Percentiles rank a stretch among this genome's conserved stretches.
These are phyloP conservation scores for Lathyrus tuberosus DNA, from an alignment of 306 rosid species.

Conservation along the genomic window DNA sequence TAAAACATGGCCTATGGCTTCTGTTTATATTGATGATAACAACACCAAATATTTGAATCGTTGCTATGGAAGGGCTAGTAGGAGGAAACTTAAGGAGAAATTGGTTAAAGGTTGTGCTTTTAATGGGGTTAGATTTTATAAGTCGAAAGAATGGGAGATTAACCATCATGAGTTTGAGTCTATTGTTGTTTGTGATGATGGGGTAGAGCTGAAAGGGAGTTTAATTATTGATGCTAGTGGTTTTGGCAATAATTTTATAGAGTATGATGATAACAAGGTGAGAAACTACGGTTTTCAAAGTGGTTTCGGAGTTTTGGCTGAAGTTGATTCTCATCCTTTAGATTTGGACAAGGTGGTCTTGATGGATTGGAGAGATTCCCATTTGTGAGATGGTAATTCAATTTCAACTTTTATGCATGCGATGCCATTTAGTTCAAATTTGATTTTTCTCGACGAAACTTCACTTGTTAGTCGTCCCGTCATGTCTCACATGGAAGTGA, in stretches of 20 bases:
- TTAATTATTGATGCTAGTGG: constrained; percentile 85
- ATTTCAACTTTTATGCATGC: constrained; percentile 83
- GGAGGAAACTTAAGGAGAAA: constrained; percentile 58
- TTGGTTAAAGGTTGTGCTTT: constrained; percentile 57
- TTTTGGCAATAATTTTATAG: constrained; percentile 53
- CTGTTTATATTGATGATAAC: constrained; percentile 51
- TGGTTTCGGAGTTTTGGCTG: constrained; percentile 79
- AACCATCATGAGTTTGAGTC: constrained; percentile 60
- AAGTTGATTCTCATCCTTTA: constrained; percentile 78
- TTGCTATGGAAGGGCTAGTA: constrained; percentile 62
- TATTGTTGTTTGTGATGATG: constrained; percentile 62
- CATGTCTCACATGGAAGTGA: constrained; percentile 59
- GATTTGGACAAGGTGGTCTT: constrained; percentile 72
- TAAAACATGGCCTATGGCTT: constrained; percentile 73
- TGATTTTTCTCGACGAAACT: constrained; percentile 80
- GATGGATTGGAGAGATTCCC: constrained; percentile 69
- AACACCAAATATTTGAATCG: constrained; percentile 66
- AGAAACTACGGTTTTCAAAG: constrained; percentile 71
- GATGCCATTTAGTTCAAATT: constrained; percentile 80
- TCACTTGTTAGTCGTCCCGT: constrained; percentile 76
- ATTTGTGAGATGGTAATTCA: constrained; percentile 57
- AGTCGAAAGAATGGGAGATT: constrained; percentile 65
- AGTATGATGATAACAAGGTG: constrained; percentile 44
- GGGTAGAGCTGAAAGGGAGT: constrained; percentile 54
- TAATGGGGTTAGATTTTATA: constrained; percentile 69